Evolutionary conservation across 805 yeast genomes (phyloP).

Genomic region (Hanseniaspora lindneri): DNA sequence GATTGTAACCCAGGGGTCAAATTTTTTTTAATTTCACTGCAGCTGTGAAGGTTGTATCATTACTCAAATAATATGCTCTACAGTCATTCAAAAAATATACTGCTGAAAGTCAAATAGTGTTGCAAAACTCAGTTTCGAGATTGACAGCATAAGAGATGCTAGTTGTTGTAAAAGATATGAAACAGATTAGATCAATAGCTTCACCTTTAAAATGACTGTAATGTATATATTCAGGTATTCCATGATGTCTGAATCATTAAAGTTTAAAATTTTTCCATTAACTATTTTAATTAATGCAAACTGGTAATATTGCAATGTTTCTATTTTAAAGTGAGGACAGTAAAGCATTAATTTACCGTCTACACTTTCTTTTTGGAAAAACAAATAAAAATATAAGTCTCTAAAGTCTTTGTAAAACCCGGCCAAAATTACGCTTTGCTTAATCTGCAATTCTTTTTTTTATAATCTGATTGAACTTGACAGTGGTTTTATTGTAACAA

Average conservation of each 20-base stretch:
- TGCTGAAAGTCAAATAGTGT: constrained; percentile 1
- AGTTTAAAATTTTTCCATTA: neutral
- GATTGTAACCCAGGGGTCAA: neutral
- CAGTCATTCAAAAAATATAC: constrained; percentile 3
- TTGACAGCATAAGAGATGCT: constrained; percentile 3
- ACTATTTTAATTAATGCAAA: neutral
- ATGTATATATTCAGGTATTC: constrained; percentile 2
- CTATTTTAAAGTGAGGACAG: too few species aligned
- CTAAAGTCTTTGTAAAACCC: too few species aligned
- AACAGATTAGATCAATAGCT: constrained; percentile 6
- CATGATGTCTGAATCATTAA: constrained; percentile 20
- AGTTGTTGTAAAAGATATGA: constrained; percentile 5
- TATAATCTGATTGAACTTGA: too few species aligned
- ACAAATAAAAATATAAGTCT: too few species aligned
- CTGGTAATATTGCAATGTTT: too few species aligned
- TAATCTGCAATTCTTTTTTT: too few species aligned
- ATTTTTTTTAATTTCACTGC: neutral
- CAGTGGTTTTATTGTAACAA: too few species aligned
- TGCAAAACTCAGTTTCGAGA: constrained; percentile 3
- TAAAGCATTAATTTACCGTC: too few species aligned
- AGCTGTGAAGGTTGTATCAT: neutral
- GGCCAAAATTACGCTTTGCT: too few species aligned
- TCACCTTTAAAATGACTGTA: neutral
- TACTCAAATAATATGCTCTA: constrained; percentile 7
- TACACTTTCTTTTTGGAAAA: too few species aligned